phyloP scores from a whole-genome alignment of 805 yeast genomes.

The Lipomyces yamadae region DNA sequence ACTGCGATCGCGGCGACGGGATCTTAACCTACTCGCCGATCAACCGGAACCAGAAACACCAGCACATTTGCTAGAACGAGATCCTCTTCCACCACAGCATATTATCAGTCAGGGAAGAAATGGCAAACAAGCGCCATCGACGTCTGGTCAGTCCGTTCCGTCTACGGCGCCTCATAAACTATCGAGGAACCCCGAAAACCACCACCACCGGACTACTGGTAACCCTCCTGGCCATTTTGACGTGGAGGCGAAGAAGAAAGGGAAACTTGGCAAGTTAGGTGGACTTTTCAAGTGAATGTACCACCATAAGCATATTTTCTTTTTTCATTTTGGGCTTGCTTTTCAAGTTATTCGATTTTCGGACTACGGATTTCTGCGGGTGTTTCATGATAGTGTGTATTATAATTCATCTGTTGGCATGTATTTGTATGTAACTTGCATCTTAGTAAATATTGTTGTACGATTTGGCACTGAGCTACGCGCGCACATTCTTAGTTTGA shows the following conservation, averaged over 20 bases:
- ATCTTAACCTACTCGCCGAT: slow-evolving; percentile 44
- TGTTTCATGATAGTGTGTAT: not conserved
- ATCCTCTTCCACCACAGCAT: slow-evolving; percentile 26
- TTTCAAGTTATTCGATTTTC: not conserved
- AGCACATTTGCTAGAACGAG: slow-evolving; percentile 42
- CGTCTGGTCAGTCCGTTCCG: slow-evolving; percentile 25
- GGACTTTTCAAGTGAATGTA: slow-evolving; percentile 15
- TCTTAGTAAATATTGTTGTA: not conserved
- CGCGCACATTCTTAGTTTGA: not conserved
- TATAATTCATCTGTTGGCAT: not conserved
- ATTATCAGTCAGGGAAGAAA: slow-evolving; percentile 3
- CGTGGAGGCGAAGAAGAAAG: slow-evolving; percentile 27
- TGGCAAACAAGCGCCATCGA: slow-evolving; percentile 3
- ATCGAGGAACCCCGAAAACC: slow-evolving; percentile 28
- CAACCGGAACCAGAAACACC: slow-evolving; percentile 44
- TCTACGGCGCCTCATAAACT: slow-evolving; percentile 31
- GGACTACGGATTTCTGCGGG: not conserved
- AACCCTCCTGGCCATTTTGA: slow-evolving; percentile 36
- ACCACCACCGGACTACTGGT: slow-evolving; percentile 28
- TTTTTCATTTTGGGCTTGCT: not conserved
- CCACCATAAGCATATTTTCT: not conserved
- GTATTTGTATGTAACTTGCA: not conserved
- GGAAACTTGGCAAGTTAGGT: slow-evolving; percentile 18
- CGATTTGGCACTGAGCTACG: not conserved
- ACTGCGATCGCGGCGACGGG: slow-evolving; percentile 41